phyloP scores from a whole-genome alignment of 1,284 basidiomycete species.

The Ustilago curta region DNA sequence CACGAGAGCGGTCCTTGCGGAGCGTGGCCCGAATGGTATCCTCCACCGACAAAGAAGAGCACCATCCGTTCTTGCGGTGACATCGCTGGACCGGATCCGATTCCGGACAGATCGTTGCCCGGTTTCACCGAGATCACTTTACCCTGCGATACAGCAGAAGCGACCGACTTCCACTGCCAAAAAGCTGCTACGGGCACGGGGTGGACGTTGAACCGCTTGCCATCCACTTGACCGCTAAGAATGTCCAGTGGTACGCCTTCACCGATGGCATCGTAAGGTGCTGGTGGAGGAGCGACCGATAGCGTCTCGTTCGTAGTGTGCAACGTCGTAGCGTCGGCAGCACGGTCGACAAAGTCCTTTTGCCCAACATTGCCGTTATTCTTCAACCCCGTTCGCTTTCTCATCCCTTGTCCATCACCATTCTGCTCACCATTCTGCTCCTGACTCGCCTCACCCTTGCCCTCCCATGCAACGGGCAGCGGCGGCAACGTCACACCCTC shows the following conservation, averaged over 20 bases:
- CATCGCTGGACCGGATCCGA: conserved; percentile 24
- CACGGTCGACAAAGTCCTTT: conserved; percentile 4
- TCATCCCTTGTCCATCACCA: neutral
- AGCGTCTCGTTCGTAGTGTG: neutral
- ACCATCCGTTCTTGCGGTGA: conserved; percentile 28
- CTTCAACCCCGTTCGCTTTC: neutral
- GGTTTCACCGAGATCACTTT: conserved; percentile 36
- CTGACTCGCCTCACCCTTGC: neutral
- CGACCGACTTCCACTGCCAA: conserved; percentile 37
- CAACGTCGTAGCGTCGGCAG: conserved; percentile 13
- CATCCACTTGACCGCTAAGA: conserved; percentile 14
- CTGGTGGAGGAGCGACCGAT: conserved; percentile 8
- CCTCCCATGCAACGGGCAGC: conserved; percentile 2
- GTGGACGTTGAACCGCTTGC: conserved; percentile 5
- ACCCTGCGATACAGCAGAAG: conserved; percentile 16
- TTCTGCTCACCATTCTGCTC: neutral
- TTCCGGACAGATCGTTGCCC: conserved; percentile 22
- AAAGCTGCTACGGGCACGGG: conserved; percentile 23
- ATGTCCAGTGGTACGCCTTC: conserved; percentile 20
- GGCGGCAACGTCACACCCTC: conserved; percentile 31
- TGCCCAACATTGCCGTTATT: neutral
- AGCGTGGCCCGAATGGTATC: conserved; percentile 30
- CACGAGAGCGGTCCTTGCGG: conserved; percentile 27
- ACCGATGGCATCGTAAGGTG: conserved; percentile 4
- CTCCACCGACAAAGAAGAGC: conserved; percentile 42